Evolutionary conservation across 208 protist species (phyloP).

Genomic region (Leishmania braziliensis): DNA sequence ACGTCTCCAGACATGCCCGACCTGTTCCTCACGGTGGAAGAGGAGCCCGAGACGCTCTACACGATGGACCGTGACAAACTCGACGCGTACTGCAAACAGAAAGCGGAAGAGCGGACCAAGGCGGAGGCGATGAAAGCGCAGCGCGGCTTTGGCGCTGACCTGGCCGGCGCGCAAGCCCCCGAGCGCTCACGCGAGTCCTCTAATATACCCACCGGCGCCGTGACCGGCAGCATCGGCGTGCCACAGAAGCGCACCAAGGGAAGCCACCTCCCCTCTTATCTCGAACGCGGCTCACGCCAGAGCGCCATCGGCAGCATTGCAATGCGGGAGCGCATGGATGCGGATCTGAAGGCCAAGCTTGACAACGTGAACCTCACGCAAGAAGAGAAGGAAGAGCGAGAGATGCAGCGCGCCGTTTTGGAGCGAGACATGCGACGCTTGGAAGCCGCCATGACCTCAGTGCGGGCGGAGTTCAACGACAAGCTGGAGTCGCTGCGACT

Average conservation of each 20-base stretch:
- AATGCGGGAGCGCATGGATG: conserved; percentile 82
- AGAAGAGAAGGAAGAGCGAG: conserved; percentile 83
- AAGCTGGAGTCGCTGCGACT: conserved; percentile 74
- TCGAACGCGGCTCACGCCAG: conserved; percentile 44
- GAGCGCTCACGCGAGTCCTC: conserved; percentile 24
- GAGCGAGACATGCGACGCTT: conserved; percentile 73
- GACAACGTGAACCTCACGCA: conserved; percentile 83
- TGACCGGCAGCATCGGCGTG: neutral
- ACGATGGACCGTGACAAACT: conserved; percentile 63
- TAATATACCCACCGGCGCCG: neutral
- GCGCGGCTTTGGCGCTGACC: conserved; percentile 87
- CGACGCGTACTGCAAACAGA: conserved; percentile 58
- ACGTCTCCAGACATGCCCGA: conserved; percentile 2
- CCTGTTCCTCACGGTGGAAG: conserved; percentile 40
- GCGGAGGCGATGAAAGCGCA: conserved; percentile 85
- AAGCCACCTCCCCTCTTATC: conserved; percentile 19
- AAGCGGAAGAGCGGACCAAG: conserved; percentile 46
- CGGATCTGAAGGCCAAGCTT: conserved; percentile 77
- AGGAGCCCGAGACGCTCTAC: conserved; percentile 78
- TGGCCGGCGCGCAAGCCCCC: conserved; percentile 49
- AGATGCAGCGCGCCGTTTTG: conserved; percentile 60
- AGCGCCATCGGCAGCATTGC: conserved; percentile 50
- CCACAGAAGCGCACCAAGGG: conserved; percentile 21
- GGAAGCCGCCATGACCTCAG: conserved; percentile 36
- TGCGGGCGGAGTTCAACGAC: conserved; percentile 79